These are phyloP conservation scores for Farysia itapuensis DNA, from an alignment of 1,284 basidiomycete genomes.

Conservation along the genomic window DNA sequence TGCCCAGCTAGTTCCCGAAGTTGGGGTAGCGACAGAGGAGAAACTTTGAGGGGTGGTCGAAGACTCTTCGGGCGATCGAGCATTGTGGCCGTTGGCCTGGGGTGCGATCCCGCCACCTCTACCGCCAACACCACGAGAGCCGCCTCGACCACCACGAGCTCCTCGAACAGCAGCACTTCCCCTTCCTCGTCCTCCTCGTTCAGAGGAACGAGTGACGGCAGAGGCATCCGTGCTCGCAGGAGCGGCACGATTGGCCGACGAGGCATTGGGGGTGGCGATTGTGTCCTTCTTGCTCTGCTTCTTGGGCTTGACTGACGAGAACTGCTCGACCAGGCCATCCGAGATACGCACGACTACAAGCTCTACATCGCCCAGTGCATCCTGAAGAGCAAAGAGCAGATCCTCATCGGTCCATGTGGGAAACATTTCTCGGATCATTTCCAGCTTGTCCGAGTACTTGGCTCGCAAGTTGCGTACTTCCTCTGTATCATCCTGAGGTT, in stretches of 20 bases:
- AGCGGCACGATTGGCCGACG: conserved; percentile 6
- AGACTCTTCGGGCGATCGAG: conserved; percentile 28
- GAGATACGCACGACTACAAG: conserved; percentile 74
- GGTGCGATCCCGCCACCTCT: conserved; percentile 43
- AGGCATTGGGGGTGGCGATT: conserved; percentile 3
- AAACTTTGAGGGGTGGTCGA: conserved; percentile 33
- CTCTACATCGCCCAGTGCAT: conserved; percentile 74
- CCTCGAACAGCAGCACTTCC: conserved; percentile 40
- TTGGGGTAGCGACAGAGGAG: conserved; percentile 32
- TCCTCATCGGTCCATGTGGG: conserved; percentile 78
- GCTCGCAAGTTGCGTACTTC: conserved; percentile 51
- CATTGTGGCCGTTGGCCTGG: conserved; percentile 43
- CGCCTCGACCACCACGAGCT: conserved; percentile 48
- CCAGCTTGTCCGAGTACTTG: conserved; percentile 61
- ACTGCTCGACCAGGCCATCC: conserved; percentile 79
- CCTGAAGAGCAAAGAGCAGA: conserved; percentile 72
- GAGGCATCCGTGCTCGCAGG: conserved; percentile 8
- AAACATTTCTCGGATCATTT: conserved; percentile 75
- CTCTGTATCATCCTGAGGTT: conserved; percentile 55
- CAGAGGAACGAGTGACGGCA: conserved; percentile 22
- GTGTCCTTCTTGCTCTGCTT: conserved; percentile 64
- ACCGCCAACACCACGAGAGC: conserved; percentile 42
- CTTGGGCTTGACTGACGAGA: conserved; percentile 82
- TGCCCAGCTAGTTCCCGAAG: conserved; percentile 46
- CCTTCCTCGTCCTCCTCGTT: conserved; percentile 36